phyloP scores from a whole-genome alignment of 2,329 filamentous ascomycete genomes.

The Botrytis squamosa region DNA sequence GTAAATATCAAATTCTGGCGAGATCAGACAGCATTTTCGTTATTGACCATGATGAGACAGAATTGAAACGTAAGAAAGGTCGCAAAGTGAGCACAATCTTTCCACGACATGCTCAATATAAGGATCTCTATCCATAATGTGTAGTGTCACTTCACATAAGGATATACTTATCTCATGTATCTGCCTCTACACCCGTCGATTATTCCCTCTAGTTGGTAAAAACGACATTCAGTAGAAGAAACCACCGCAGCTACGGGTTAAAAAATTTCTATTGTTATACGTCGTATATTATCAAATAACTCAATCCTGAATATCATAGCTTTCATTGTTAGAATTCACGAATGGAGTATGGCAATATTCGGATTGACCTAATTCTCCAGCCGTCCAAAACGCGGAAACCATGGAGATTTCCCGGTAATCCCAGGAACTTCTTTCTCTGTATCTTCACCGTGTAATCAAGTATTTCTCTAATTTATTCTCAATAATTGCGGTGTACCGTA shows the following conservation, averaged over 20 bases:
- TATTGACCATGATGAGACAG: not conserved
- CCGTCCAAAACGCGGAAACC: fast-evolving
- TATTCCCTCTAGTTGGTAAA: not conserved
- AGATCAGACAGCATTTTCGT: not conserved
- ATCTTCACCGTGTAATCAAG: not conserved
- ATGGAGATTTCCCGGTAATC: not conserved
- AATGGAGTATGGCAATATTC: fast-evolving
- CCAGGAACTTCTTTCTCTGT: not conserved
- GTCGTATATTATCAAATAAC: too few species aligned
- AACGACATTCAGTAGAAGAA: not conserved
- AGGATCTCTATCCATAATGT: fast-evolving
- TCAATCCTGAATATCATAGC: not conserved
- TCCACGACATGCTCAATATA: not conserved
- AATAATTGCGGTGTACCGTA: not conserved
- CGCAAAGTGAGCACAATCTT: not conserved
- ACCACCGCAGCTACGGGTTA: not conserved
- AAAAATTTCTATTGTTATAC: too few species aligned
- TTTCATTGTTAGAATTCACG: not conserved
- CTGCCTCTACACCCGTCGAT: too few species aligned
- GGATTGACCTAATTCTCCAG: not conserved
- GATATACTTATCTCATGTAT: not conserved
- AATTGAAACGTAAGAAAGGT: not conserved
- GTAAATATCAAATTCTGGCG: not conserved
- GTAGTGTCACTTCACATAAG: not conserved
- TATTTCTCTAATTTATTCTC: fast-evolving